These are phyloP conservation scores for Hypoxylon rickii DNA, from an alignment of 495 filamentous ascomycete genomes.

Conservation along the genomic window DNA sequence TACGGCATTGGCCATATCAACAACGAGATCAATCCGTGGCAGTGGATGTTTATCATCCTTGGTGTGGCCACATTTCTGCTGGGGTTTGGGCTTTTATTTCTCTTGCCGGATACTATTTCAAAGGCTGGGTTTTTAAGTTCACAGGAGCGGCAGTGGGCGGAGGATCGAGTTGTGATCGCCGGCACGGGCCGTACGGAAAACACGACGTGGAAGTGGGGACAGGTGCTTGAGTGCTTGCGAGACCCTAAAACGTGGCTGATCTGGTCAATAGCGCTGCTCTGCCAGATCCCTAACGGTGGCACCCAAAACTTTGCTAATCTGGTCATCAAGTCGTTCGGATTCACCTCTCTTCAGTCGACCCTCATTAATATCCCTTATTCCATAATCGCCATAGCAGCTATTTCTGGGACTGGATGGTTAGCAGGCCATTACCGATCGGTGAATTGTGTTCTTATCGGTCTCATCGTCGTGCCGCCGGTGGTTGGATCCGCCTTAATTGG, in stretches of 20 bases:
- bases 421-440: constrained; percentile 46
- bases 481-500: constrained; percentile 47
- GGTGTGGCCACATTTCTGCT: constrained; percentile 40
- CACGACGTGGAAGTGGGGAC: constrained; percentile 41
- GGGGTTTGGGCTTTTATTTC: constrained; percentile 35
- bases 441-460: constrained; percentile 45
- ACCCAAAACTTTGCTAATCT: constrained; percentile 50
- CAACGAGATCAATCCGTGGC: constrained; percentile 36
- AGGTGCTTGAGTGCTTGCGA: constrained; percentile 43
- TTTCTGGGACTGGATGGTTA: constrained; percentile 43
- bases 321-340: constrained; percentile 48
- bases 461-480: constrained; percentile 44
- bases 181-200: constrained; percentile 45
- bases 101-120: constrained; percentile 40
- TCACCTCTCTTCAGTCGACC: constrained; percentile 43
- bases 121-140: constrained; percentile 36
- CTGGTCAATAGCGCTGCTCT: constrained; percentile 43
- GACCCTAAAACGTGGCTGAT: constrained; percentile 53
- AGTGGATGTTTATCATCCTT: constrained; percentile 46
- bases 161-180: constrained; percentile 42
- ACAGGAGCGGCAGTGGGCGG: constrained; percentile 36
- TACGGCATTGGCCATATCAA: constrained; percentile 51
- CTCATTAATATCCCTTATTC: constrained; percentile 47
- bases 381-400: constrained; percentile 38
- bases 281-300: constrained; percentile 52